Conservation (phyloP, 768 basidiomycete species). For the Tricholoma furcatifolium region DNA sequence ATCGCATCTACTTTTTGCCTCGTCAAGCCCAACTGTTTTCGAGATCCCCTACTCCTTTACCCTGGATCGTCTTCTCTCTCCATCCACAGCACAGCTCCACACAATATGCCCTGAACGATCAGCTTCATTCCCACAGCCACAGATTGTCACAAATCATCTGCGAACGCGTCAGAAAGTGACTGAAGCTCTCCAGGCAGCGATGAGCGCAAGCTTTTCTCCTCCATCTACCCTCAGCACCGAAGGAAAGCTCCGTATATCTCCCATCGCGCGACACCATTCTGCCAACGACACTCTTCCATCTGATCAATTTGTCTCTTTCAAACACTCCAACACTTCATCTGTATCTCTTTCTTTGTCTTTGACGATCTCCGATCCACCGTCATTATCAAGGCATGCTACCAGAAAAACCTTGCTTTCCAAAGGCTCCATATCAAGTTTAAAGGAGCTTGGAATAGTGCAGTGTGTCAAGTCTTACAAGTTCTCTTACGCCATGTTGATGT, state of each 20-base stretch:
- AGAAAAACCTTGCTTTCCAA: background rate
- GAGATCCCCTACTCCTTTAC: conserved; percentile 42
- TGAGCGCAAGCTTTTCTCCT: conserved; percentile 28
- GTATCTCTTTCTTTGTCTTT: conserved; percentile 16
- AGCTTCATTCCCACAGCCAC: conserved; percentile 11
- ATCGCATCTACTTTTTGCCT: conserved; percentile 38
- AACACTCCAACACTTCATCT: conserved; percentile 12
- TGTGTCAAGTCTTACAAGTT: background rate
- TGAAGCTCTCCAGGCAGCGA: conserved; percentile 36
- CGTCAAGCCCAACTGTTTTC: conserved; percentile 41
- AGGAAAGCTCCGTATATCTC: background rate
- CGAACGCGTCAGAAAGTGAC: conserved; percentile 26
- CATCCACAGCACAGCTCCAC: conserved; percentile 18
- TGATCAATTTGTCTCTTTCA: conserved; percentile 1
- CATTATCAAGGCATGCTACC: conserved; percentile 1
- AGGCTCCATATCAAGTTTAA: background rate
- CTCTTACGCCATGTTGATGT: background rate
- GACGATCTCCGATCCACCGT: conserved; percentile 4
- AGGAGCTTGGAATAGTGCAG: conserved; percentile 1
- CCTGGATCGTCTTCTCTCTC: conserved; percentile 38
- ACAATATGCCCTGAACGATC: conserved; percentile 3
- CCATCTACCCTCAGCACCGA: background rate
- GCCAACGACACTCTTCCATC: conserved; percentile 8
- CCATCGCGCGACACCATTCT: conserved; percentile 1
- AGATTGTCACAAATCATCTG: conserved; percentile 13